Evolutionary conservation across 2,329 filamentous ascomycete species (phyloP).

Genomic region (Pestalotiopsis sp.): DNA sequence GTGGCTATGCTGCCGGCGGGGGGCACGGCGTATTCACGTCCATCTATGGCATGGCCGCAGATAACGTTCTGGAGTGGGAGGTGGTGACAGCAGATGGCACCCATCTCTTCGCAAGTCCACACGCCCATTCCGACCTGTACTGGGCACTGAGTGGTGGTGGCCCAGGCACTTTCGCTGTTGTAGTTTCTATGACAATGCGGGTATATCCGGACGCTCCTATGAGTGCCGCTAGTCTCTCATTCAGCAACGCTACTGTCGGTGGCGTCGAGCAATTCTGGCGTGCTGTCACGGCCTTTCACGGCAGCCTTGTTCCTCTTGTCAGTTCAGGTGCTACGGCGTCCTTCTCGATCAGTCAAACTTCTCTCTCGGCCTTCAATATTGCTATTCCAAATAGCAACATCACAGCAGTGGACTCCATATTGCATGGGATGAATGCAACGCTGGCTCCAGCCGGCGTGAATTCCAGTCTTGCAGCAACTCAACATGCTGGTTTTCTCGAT

Average conservation of each 20-base stretch:
- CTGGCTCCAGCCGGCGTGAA: neutral
- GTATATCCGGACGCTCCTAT: constrained; percentile 44
- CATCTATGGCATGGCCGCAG: constrained; percentile 55
- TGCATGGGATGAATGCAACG: neutral
- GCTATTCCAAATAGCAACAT: neutral
- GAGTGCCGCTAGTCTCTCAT: constrained; percentile 43
- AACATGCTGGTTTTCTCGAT: neutral
- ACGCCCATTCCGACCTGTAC: constrained; percentile 55
- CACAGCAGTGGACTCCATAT: neutral
- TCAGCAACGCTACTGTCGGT: constrained; percentile 28
- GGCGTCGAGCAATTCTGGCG: constrained; percentile 2
- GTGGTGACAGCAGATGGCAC: constrained; percentile 52
- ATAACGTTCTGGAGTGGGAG: constrained; percentile 56
- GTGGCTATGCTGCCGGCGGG: constrained; percentile 39
- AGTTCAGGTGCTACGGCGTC: neutral
- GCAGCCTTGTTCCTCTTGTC: neutral
- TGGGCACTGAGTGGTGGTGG: constrained; percentile 62
- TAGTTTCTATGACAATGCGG: constrained; percentile 53
- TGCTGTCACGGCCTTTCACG: constrained; percentile 4
- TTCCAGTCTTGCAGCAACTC: neutral
- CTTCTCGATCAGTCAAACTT: neutral
- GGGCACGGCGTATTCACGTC: constrained; percentile 55
- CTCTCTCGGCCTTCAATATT: neutral
- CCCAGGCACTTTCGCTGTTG: constrained; percentile 53
- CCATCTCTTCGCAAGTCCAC: constrained; percentile 45